Evolutionary conservation across 257 asterid species (phyloP), one percentile per base, ranked within the genome.

Genomic region (Solanum virginianum): DNA sequence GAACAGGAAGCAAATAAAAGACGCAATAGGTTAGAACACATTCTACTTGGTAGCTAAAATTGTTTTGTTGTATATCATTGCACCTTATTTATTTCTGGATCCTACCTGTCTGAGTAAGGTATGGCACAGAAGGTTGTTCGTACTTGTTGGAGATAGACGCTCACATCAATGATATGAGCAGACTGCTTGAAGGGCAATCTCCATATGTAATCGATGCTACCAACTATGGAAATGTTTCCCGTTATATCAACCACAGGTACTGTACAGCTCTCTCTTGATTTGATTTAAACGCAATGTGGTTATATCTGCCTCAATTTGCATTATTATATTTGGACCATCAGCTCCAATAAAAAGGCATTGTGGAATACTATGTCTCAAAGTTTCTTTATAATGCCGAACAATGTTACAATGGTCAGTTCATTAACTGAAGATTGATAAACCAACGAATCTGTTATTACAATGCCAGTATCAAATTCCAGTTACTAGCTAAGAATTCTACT

Each of bases 161-260:
- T 87, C 93, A 87, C 82, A 88, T 91, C 26, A 93, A 93, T 85
- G 98, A 94, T 89, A 90, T 97, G 93, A 91, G 94, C 93, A 93
- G 97, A 89, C 89, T 97, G 91, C 88, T 93, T 10, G 98, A 94
- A 88, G 98, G 92, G 85, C 94, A 93, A 84, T 92, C 71, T 53
- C 89, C 96, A 8, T 93, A 90, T 85, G 97, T 92, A 79, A 92
- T 97, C 65, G 99, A 97, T 87, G 92, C 99, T 57, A 97, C 96
- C 57, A 92, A 90, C 84, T 91, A 92, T 85, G 99, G 99, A 87
- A 97, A 95, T 75, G 91, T 97, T 86, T 93, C 99, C n/a, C 97
- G 99, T 41, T 95, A 93, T 91, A 94, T 97, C 88, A 97, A 97
- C 90, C 98, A 97, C 91, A 93, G 99, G 99, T 96, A 87, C 92